Conservation (phyloP, 495 filamentous ascomycete species). For the Patellaria atrata region DNA sequence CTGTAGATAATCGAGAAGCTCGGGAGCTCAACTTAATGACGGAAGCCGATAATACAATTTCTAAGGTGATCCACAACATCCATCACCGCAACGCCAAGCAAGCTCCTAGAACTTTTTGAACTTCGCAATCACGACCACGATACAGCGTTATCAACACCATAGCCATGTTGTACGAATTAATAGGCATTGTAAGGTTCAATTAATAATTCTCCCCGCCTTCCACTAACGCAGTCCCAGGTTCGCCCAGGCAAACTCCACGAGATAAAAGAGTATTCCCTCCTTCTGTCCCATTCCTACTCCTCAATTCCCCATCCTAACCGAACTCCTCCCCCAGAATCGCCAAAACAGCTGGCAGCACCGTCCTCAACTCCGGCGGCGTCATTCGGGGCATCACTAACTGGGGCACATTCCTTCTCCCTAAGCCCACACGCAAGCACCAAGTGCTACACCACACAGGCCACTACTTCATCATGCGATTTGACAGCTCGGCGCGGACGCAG, state of each 20-base stretch:
- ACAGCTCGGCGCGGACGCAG: conserved; percentile 56
- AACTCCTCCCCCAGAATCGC: conserved; percentile 51
- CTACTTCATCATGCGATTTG: conserved; percentile 97
- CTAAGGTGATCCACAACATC: too few species aligned
- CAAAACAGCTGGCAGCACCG: conserved; percentile 63
- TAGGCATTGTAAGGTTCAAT: conserved; percentile 62
- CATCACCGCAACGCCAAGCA: too few species aligned
- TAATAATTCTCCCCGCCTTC: too few species aligned
- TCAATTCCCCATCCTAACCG: conserved; percentile 7
- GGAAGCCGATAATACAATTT: too few species aligned
- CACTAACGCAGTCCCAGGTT: conserved; percentile 42
- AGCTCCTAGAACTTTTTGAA: too few species aligned
- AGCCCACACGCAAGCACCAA: conserved; percentile 56
- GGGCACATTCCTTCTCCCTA: conserved; percentile 77
- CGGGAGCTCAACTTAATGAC: background rate
- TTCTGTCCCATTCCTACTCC: conserved; percentile 7
- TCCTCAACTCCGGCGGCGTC: conserved; percentile 76
- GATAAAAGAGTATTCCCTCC: conserved; percentile 69
- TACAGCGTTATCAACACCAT: too few species aligned
- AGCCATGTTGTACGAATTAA: conserved; percentile 99
- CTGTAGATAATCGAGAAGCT: too few species aligned
- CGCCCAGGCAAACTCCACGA: conserved; percentile 75
- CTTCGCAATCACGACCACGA: too few species aligned
- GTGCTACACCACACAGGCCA: conserved; percentile 67
- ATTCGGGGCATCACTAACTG: conserved; percentile 89